These are phyloP conservation scores for Xylaria scruposa DNA, from an alignment of 495 filamentous ascomycete genomes.

Conservation along the genomic window DNA sequence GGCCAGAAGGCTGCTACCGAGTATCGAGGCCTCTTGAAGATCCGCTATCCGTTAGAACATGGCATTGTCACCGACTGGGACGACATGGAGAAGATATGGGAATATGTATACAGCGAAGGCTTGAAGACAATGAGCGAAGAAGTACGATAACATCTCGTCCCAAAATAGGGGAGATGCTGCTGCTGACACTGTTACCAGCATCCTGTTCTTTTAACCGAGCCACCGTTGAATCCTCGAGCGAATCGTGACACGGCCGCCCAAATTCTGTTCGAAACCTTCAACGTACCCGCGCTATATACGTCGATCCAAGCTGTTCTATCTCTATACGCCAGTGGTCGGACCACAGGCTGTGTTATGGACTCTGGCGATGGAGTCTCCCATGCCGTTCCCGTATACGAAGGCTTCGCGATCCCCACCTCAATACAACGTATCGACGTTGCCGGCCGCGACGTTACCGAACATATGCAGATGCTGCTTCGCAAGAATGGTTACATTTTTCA, in stretches of 20 bases:
- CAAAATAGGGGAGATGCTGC: conserved; percentile 23
- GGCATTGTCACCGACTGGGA: conserved; percentile 99
- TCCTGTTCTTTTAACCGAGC: conserved; percentile 95
- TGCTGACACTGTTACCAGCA: conserved; percentile 61
- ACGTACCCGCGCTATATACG: conserved; percentile 93
- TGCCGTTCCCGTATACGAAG: conserved; percentile 96
- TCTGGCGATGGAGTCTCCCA: conserved; percentile 97
- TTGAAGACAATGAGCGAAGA: conserved; percentile 97
- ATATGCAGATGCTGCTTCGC: conserved; percentile 87
- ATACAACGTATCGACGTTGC: conserved; percentile 97
- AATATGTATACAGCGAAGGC: conserved; percentile 67
- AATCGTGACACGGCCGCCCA: conserved; percentile 98
- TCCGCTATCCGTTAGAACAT: conserved; percentile 93
- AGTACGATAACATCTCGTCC: conserved; percentile 54
- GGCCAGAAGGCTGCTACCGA: conserved; percentile 88
- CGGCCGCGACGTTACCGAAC: conserved; percentile 96
- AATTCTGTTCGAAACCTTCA: conserved; percentile 99
- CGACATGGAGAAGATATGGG: conserved; percentile 99
- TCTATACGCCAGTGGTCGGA: conserved; percentile 93
- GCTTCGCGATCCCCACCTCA: conserved; percentile 93
- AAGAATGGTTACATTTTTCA: conserved; percentile 95
- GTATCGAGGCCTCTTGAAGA: conserved; percentile 90
- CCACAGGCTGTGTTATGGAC: conserved; percentile 94
- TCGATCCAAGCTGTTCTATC: conserved; percentile 98
- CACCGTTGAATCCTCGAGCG: conserved; percentile 91